These are phyloP conservation scores for Apiospora malaysiana DNA, from an alignment of 2,329 filamentous ascomycete genomes.

Conservation along the genomic window DNA sequence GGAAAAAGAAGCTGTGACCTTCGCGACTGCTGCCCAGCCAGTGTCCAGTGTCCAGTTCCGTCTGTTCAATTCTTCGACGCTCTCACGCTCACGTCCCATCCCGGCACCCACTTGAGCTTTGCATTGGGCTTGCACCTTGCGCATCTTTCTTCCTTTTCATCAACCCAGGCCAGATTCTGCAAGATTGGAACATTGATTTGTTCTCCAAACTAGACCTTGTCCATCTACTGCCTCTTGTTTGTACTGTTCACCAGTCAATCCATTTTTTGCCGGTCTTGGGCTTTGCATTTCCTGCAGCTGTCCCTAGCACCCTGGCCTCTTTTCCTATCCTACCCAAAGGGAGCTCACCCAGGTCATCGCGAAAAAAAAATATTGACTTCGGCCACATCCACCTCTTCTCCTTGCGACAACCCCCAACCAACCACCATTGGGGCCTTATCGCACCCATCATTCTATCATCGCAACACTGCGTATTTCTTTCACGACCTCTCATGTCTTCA, in stretches of 20 bases:
- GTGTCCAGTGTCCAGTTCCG: neutral
- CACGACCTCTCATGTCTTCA: conserved; percentile 25
- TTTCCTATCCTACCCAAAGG: conserved; percentile 14
- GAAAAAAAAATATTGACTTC: conserved; percentile 20
- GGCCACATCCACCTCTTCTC: conserved; percentile 12
- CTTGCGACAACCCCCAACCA: conserved; percentile 17
- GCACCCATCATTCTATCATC: conserved; percentile 12
- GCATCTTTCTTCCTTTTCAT: conserved; percentile 17
- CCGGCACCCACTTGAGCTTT: conserved; percentile 17
- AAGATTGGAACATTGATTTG: conserved; percentile 15
- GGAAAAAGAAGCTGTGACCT: conserved; percentile 5
- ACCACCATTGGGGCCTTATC: conserved; percentile 9
- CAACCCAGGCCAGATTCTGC: neutral
- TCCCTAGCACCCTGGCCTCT: neutral
- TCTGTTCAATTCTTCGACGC: neutral
- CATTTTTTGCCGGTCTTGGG: conserved; percentile 13
- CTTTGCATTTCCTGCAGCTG: conserved; percentile 12
- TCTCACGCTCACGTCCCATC: conserved; percentile 2
- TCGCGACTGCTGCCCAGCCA: neutral
- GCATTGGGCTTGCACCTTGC: conserved; percentile 12
- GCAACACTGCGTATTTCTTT: neutral
- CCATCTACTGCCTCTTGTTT: neutral
- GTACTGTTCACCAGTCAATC: conserved; percentile 11
- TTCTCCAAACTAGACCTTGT: conserved; percentile 6
- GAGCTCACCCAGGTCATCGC: neutral